Base-by-base conservation (phyloP, 257 asterid species). In the Gynochthodes officinalis region DNA sequence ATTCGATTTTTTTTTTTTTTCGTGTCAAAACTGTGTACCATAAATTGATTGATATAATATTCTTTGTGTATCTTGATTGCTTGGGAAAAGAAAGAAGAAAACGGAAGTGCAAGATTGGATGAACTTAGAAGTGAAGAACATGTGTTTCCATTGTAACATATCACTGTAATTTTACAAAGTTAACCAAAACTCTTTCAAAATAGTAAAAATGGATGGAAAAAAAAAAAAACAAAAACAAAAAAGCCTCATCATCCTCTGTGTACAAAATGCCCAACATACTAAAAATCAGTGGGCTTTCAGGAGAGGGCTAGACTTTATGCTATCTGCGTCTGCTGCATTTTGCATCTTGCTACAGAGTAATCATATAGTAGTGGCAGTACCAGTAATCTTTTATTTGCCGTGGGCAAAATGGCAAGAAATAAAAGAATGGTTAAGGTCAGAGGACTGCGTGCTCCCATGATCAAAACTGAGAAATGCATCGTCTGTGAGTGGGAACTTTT, bases 401-500 rank as follows among this genome's bases (percentile, higher is more conserved):
- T 23, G 48, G 73, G 27, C 5, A 46, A 54, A 55, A 39, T 25
- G 66, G 55, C 55, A 74, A 75, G 76, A 64, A 75, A 64, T 62
- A 76, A 78, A 74, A 74, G 70, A 69, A 71, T 70, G 40, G 55
- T 73, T 28, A 68, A 73, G 57, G 32, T 49, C 14, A 46, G 55
- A 16, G 46, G 40, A 42, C 0, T 27, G 6, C 27, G 5, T 32
- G 30, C 25, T 32, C 9, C 13, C 21, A 23, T 35, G 70, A 73
- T 85, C 72, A 93, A 71, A 92, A 93, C 10, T 87, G 82, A 1
- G 96, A 93, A 80, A 90, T 89, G 86, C 96, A 88, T 70, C 96
- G 72, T 75, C 98, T 80, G 3, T 88, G 97, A 6, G 88, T 85
- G 0, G 95, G 87, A 58, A 90, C 95, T 78, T 82, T 92, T 65